Percentiles rank a stretch among this genome's conserved stretches.
phyloP scores from a whole-genome alignment of 257 asterid species.

The Coffea eugenioides region DNA sequence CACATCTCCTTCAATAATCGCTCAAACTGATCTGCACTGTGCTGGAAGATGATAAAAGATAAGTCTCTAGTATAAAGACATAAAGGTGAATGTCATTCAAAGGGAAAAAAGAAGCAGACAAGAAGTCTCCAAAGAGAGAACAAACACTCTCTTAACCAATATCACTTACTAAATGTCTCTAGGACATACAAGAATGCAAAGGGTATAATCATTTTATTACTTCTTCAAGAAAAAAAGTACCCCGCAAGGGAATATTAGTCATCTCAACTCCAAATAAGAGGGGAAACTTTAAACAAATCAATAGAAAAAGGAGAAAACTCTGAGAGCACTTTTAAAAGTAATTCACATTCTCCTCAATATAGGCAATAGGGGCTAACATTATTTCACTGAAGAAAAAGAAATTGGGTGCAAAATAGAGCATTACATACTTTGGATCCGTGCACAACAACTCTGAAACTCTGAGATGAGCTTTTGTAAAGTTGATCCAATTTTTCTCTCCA shows the following conservation, averaged over 20 bases:
- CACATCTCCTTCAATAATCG: slow-evolving; percentile 88
- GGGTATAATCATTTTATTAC: neutral
- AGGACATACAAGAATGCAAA: neutral
- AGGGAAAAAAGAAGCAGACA: neutral
- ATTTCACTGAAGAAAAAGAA: slow-evolving; percentile 15
- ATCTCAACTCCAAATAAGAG: neutral
- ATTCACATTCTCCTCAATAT: neutral
- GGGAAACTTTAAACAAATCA: neutral
- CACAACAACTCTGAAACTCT: slow-evolving; percentile 93
- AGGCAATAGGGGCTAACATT: neutral
- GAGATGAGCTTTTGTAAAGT: slow-evolving; percentile 97
- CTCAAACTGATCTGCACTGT: slow-evolving; percentile 99
- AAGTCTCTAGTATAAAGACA: slow-evolving; percentile 21
- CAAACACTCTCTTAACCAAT: neutral
- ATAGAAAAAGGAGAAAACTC: neutral
- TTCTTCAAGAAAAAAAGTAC: neutral
- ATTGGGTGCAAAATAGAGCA: slow-evolving; percentile 12
- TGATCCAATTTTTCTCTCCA: slow-evolving; percentile 99
- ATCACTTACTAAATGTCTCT: neutral
- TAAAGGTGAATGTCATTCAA: slow-evolving; percentile 17
- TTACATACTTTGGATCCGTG: slow-evolving; percentile 89
- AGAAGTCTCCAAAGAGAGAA: neutral
- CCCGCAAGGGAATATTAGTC: neutral
- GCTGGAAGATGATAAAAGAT: slow-evolving; percentile 65
- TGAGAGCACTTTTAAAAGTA: neutral